Conservation (phyloP, 176 grass and related monocot genomes). For the Zea luxurians region DNA sequence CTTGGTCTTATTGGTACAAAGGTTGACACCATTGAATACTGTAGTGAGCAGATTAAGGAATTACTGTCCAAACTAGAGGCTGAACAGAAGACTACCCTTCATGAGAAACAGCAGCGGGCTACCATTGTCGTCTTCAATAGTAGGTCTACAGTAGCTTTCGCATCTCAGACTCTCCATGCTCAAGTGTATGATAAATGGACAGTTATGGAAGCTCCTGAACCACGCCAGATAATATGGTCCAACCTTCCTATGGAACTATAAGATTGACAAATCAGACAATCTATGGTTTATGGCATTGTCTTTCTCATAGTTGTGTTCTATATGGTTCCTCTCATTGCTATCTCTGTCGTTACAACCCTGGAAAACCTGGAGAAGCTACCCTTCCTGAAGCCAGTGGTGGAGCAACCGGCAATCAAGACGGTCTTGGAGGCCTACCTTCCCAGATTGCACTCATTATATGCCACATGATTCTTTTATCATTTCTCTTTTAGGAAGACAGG, state of each 20-base stretch:
- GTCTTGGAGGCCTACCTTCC: slow-evolving; percentile 81
- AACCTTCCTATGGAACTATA: slow-evolving; percentile 66
- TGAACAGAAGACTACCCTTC: slow-evolving; percentile 68
- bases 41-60: slow-evolving; percentile 78
- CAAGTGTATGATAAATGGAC: slow-evolving; percentile 78
- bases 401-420: slow-evolving; percentile 49
- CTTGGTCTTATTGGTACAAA: slow-evolving; percentile 82
- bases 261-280: slow-evolving; percentile 60
- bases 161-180: slow-evolving; percentile 85
- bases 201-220: slow-evolving; percentile 82
- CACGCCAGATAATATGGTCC: slow-evolving; percentile 67
- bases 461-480: too few species aligned
- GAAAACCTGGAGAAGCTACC: slow-evolving; percentile 61
- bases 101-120: slow-evolving; percentile 70
- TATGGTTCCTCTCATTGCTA: slow-evolving; percentile 60
- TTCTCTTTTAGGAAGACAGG: too few species aligned
- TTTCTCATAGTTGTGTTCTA: slow-evolving; percentile 81
- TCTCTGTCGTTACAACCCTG: slow-evolving; percentile 85
- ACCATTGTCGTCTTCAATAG: slow-evolving; percentile 87
- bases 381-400: slow-evolving; percentile 77
- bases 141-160: slow-evolving; percentile 65
- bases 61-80: slow-evolving; percentile 75
- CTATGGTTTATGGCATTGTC: slow-evolving; percentile 59
- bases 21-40: slow-evolving; percentile 85
- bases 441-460: slow-evolving; percentile 84